phyloP scores from a whole-genome alignment of 345 rosid species.

The Punica granatum region DNA sequence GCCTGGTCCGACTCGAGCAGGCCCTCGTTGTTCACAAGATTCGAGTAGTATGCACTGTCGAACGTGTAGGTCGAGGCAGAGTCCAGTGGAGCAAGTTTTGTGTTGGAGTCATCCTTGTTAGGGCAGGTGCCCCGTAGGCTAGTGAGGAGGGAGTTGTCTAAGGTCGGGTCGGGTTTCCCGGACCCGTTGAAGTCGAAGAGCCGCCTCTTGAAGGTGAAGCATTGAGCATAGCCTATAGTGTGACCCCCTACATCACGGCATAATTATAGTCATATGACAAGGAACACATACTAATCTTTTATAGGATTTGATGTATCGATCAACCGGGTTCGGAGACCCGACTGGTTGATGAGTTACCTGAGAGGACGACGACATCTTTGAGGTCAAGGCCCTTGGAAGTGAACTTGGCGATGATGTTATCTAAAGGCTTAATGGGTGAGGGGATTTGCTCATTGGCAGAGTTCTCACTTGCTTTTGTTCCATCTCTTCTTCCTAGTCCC shows the following conservation, averaged over 20 bases:
- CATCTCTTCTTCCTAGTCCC: conserved; percentile 60
- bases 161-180: conserved; percentile 63
- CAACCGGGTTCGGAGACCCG: not conserved
- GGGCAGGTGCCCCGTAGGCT: conserved; percentile 53
- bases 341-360: conserved; percentile 34
- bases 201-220: conserved; percentile 71
- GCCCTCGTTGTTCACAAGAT: conserved; percentile 40
- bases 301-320: not conserved
- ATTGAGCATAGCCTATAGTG: conserved; percentile 86
- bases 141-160: conserved; percentile 36
- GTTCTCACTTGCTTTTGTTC: conserved; percentile 51
- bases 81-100: conserved; percentile 64
- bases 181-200: conserved; percentile 63
- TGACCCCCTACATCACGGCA: conserved; percentile 56
- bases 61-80: conserved; percentile 30
- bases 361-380: conserved; percentile 84
- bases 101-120: conserved; percentile 42
- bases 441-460: conserved; percentile 68
- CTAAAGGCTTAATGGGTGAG: conserved; percentile 61
- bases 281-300: no score
- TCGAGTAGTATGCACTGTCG: conserved; percentile 62
- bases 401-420: conserved; percentile 63
- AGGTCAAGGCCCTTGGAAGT: conserved; percentile 65
- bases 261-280: no score
- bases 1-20: conserved; percentile 77